These are phyloP conservation scores for Fusarium redolens DNA, from an alignment of 2,329 filamentous ascomycete genomes.

Conservation along the genomic window DNA sequence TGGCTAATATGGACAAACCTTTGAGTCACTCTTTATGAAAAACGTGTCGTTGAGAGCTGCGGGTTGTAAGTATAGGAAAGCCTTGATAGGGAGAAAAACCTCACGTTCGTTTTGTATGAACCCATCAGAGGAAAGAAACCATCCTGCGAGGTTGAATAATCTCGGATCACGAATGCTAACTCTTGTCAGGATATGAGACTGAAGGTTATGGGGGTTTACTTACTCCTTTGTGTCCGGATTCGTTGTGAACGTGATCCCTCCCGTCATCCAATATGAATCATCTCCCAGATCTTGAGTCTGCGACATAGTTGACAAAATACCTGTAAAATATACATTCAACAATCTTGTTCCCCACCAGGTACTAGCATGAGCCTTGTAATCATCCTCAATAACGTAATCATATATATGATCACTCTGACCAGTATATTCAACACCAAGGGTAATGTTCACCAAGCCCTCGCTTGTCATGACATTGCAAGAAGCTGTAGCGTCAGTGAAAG, in stretches of 20 bases:
- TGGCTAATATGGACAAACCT: fast-evolving
- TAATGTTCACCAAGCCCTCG: constrained; percentile 7
- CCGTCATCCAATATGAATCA: constrained; percentile 3
- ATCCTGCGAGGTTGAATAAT: constrained; percentile 1
- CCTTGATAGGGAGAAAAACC: background rate
- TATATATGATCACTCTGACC: constrained; percentile 7
- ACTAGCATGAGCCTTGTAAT: constrained; percentile 16
- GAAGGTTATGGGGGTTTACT: background rate
- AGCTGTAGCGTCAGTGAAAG: background rate
- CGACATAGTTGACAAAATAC: constrained; percentile 12
- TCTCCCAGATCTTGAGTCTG: background rate
- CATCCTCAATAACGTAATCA: constrained; percentile 17
- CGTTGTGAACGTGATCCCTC: background rate
- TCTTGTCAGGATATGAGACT: fast-evolving
- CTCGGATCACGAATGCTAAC: background rate
- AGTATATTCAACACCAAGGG: constrained; percentile 12
- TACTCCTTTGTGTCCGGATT: background rate
- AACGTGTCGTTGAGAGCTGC: background rate
- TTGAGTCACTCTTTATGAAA: background rate
- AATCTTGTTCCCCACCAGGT: constrained; percentile 31
- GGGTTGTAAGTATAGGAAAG: background rate
- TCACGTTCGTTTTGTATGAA: background rate
- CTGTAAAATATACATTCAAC: constrained; percentile 18
- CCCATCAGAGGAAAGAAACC: constrained; percentile 16
- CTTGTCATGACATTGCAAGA: constrained; percentile 9